Conservation (phyloP, 1,139 yeast species). For the Suhomyces wounanorum region DNA sequence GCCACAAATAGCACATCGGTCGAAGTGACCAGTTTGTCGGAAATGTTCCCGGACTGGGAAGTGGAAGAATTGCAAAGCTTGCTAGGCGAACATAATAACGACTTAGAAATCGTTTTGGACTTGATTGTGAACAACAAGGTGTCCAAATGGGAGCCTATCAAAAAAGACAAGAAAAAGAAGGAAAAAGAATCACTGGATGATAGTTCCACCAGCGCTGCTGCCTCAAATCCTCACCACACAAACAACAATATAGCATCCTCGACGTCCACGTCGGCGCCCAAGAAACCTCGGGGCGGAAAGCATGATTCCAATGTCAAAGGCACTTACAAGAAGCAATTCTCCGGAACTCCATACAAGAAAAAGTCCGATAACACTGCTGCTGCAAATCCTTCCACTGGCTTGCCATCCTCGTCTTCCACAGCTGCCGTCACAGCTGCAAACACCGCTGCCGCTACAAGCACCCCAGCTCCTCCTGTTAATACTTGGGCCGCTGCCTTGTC, state of each 20-base stretch:
- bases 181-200: slow-evolving; percentile 19
- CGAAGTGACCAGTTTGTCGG: slow-evolving; percentile 63
- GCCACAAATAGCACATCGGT: slow-evolving; percentile 19
- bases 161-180: slow-evolving; percentile 51
- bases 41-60: slow-evolving; percentile 95
- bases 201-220: slow-evolving; percentile 3
- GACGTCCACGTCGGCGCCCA: slow-evolving; percentile 10
- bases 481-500: slow-evolving; percentile 59
- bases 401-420: slow-evolving; percentile 7
- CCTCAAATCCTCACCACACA: slow-evolving; percentile 5
- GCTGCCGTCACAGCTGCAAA: slow-evolving; percentile 19
- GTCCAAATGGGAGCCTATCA: slow-evolving; percentile 60
- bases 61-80: slow-evolving; percentile 78
- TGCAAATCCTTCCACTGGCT: slow-evolving; percentile 8
- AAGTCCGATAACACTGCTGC: slow-evolving; percentile 10
- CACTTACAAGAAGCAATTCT: slow-evolving; percentile 12
- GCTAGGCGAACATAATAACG: slow-evolving; percentile 69
- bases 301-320: slow-evolving; percentile 11
- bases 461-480: slow-evolving; percentile 24
- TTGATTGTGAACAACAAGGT: slow-evolving; percentile 83
- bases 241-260: slow-evolving; percentile 12
- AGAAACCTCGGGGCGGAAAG: slow-evolving; percentile 12
- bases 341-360: slow-evolving; percentile 13
- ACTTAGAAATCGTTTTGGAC: slow-evolving; percentile 78
- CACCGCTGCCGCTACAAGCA: slow-evolving; percentile 8